These are phyloP conservation scores for Termitomyces heimii DNA, from an alignment of 768 basidiomycete genomes.

Conservation along the genomic window DNA sequence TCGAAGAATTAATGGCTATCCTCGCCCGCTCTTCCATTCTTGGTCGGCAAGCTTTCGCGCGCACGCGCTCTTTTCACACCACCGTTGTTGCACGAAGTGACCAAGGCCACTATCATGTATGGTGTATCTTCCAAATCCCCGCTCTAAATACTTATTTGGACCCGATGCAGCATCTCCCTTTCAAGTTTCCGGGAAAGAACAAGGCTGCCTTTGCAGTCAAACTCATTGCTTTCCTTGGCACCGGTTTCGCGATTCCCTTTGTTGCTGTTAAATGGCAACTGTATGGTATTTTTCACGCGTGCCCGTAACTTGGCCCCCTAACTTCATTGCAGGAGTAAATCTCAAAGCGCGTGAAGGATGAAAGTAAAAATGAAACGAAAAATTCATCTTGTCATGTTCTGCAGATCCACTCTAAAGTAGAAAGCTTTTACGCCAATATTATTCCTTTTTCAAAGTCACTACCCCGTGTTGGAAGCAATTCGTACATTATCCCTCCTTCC, in stretches of 20 bases:
- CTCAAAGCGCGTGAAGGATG: conserved; percentile 17
- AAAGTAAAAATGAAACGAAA: background rate
- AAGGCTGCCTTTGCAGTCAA: conserved; percentile 46
- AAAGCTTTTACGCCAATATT: conserved; percentile 9
- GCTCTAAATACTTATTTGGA: conserved; percentile 3
- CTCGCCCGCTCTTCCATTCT: conserved; percentile 34
- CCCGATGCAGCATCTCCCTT: conserved; percentile 46
- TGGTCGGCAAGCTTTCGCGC: conserved; percentile 31
- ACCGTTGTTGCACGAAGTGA: conserved; percentile 37
- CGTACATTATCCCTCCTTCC: conserved; percentile 8
- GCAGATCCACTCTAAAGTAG: background rate
- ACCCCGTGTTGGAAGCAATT: background rate
- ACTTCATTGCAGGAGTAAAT: conserved; percentile 35
- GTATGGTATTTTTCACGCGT: conserved; percentile 35
- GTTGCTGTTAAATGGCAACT: conserved; percentile 55
- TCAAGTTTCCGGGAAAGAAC: conserved; percentile 45
- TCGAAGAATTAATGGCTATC: conserved; percentile 22
- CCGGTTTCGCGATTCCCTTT: conserved; percentile 67
- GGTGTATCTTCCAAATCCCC: conserved; percentile 12
- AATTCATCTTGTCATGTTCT: background rate
- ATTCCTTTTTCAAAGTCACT: conserved; percentile 14
- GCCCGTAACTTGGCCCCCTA: background rate
- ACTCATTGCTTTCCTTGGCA: conserved; percentile 36
- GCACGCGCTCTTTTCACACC: conserved; percentile 32
- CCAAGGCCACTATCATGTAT: conserved; percentile 55